A percentile compares a stretch with the other conserved stretches of the same genome.
These are phyloP conservation scores for Magnaporthiopsis incrustans DNA, from an alignment of 2,329 filamentous ascomycete genomes.

Conservation along the genomic window DNA sequence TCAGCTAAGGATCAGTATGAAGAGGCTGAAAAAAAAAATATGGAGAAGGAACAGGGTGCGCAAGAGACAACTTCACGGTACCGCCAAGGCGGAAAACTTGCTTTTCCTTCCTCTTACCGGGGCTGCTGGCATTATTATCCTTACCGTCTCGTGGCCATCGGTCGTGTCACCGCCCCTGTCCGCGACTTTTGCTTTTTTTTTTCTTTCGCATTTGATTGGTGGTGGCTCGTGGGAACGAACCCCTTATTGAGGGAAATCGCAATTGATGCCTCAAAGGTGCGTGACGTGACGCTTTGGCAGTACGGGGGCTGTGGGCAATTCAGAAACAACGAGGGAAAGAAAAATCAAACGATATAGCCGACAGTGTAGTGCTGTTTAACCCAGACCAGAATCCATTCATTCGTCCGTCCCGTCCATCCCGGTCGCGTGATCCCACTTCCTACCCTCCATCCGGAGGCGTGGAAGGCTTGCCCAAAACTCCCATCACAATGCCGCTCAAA, in stretches of 20 bases:
- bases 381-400: background rate
- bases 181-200: background rate
- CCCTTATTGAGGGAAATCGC: background rate
- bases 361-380: background rate
- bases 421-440: background rate
- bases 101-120: background rate
- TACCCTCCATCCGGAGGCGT: background rate
- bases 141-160: background rate
- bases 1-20: background rate
- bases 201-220: background rate
- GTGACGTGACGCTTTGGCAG: background rate
- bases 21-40: background rate
- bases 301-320: background rate
- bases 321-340: background rate
- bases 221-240: background rate
- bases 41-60: background rate
- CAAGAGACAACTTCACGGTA: background rate
- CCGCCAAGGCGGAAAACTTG: background rate
- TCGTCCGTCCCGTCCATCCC: background rate
- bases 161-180: background rate
- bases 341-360: background rate
- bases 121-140: background rate
- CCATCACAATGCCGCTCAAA: slow-evolving; percentile 4
- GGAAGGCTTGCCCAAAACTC: slow-evolving; percentile 2
- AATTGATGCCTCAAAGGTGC: background rate